These are phyloP conservation scores for Nasturtium officinale DNA, from an alignment of 345 rosid genomes.

Conservation along the genomic window DNA sequence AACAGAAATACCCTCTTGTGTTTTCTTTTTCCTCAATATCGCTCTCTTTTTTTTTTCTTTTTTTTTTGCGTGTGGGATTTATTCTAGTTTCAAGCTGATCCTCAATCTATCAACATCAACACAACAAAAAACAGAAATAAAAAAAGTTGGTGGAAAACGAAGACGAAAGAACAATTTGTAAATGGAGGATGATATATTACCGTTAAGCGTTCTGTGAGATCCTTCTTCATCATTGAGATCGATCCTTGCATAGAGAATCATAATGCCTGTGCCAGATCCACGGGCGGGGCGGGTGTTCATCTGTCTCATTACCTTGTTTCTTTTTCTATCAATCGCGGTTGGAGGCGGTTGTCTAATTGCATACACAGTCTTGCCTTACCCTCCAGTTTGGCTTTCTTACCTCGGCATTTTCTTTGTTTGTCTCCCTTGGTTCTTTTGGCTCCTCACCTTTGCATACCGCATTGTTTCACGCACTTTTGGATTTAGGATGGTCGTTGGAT, in stretches of 20 bases:
- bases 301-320: constrained; percentile 58
- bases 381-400: constrained; percentile 56
- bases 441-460: constrained; percentile 59
- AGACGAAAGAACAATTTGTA: constrained; percentile 9
- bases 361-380: constrained; percentile 57
- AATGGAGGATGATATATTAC: constrained; percentile 42
- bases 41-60: neutral
- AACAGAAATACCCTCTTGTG: constrained; percentile 28
- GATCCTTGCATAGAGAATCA: constrained; percentile 27
- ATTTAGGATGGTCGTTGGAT: constrained; percentile 50
- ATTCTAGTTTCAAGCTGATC: constrained; percentile 29
- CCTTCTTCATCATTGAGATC: constrained; percentile 28
- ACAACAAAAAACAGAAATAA: neutral
- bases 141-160: neutral
- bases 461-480: constrained; percentile 62
- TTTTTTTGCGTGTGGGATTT: neutral
- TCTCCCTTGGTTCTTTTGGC: constrained; percentile 88
- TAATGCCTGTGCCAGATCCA: constrained; percentile 78
- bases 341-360: constrained; percentile 69
- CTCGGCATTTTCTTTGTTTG: constrained; percentile 66
- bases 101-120: constrained; percentile 19
- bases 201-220: constrained; percentile 22
- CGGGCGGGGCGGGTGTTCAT: constrained; percentile 58
- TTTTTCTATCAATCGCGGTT: constrained; percentile 48
- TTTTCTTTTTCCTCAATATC: constrained; percentile 21